These are phyloP conservation scores for Clavispora santaluciae DNA, from an alignment of 805 yeast genomes.

Conservation along the genomic window DNA sequence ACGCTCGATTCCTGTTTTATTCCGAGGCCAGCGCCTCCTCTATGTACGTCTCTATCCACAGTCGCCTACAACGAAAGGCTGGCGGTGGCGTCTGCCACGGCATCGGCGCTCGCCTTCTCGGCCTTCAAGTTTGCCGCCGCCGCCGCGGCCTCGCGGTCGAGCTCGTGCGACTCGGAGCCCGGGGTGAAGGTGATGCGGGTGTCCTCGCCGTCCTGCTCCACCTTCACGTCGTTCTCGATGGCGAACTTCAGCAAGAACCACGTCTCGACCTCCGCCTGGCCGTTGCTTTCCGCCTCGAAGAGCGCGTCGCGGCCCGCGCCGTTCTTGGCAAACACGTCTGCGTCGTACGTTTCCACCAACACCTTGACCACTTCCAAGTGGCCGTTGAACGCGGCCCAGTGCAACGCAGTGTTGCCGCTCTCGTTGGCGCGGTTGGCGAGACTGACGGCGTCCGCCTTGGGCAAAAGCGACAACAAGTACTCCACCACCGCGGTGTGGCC, in stretches of 20 bases:
- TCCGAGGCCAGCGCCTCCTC: not conserved
- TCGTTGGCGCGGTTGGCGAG: slow-evolving; percentile 47
- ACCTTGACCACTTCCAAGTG: slow-evolving; percentile 65
- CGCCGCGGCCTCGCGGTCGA: slow-evolving; percentile 32
- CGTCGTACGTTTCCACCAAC: slow-evolving; percentile 68
- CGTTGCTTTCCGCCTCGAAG: slow-evolving; percentile 82
- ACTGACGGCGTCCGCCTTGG: slow-evolving; percentile 37
- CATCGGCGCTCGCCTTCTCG: slow-evolving; percentile 38
- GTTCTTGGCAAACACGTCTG: slow-evolving; percentile 80
- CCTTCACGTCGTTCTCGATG: slow-evolving; percentile 50
- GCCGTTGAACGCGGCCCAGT: slow-evolving; percentile 94
- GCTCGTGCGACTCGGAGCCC: slow-evolving; percentile 40
- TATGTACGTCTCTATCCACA: not conserved
- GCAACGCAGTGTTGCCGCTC: slow-evolving; percentile 89
- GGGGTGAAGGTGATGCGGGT: slow-evolving; percentile 41
- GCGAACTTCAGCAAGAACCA: slow-evolving; percentile 72
- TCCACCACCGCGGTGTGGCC: slow-evolving; percentile 72
- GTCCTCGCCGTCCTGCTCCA: slow-evolving; percentile 37
- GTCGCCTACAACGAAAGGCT: not conserved
- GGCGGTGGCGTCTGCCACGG: slow-evolving; percentile 16
- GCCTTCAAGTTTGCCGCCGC: slow-evolving; percentile 11
- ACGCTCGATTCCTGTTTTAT: not conserved
- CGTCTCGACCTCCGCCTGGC: slow-evolving; percentile 69
- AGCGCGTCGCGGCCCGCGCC: slow-evolving; percentile 74
- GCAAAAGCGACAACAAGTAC: slow-evolving; percentile 49